These are phyloP conservation scores for Russula compacta DNA, from an alignment of 768 basidiomycete species.

Conservation along the genomic window DNA sequence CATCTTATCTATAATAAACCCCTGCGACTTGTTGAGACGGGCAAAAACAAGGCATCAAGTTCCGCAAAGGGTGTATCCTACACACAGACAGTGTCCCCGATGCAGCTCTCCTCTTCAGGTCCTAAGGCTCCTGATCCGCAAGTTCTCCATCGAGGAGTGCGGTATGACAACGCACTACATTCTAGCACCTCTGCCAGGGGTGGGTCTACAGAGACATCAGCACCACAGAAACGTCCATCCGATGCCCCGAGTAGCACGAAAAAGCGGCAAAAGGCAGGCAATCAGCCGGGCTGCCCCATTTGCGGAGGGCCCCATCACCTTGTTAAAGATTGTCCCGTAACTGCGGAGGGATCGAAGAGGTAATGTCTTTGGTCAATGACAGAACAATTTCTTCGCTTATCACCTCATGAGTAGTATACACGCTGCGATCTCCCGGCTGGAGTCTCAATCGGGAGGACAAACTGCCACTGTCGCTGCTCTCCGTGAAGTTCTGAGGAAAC, in stretches of 20 bases:
- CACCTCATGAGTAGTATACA: constrained; percentile 29
- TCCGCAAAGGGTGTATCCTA: neutral
- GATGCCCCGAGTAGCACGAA: constrained; percentile 17
- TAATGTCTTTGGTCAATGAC: constrained; percentile 23
- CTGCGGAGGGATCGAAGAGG: constrained; percentile 46
- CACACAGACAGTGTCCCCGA: neutral
- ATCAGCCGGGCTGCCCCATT: constrained; percentile 35
- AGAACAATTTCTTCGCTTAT: neutral
- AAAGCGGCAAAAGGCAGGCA: constrained; percentile 31
- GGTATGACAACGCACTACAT: neutral
- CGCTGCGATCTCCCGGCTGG: constrained; percentile 37
- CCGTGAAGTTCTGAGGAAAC: constrained; percentile 28
- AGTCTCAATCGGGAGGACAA: constrained; percentile 32
- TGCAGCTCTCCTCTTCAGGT: neutral
- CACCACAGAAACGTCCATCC: constrained; percentile 25
- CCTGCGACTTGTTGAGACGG: constrained; percentile 40
- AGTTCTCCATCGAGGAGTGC: neutral
- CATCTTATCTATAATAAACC: constrained; percentile 56
- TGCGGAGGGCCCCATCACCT: constrained; percentile 40
- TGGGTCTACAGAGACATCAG: neutral
- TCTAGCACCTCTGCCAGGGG: neutral
- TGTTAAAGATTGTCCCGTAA: constrained; percentile 47
- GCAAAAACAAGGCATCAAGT: constrained; percentile 9
- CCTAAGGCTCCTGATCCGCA: neutral
- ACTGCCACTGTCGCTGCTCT: constrained; percentile 31